Evolutionary conservation across 768 basidiomycete genomes (phyloP).

Genomic region (Paxillus ammoniavirescens): DNA sequence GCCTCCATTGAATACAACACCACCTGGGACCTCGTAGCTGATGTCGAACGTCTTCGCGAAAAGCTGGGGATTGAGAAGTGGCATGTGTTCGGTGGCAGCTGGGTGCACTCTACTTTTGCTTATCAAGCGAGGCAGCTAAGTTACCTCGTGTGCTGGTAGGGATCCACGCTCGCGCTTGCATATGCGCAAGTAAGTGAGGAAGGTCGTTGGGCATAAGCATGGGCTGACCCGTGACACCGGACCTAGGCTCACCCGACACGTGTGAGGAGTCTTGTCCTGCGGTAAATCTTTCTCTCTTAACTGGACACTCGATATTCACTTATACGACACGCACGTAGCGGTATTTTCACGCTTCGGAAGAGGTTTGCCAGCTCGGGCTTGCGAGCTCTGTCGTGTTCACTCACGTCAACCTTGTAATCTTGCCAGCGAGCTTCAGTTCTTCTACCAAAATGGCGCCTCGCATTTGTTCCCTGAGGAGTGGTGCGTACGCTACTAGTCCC

Average conservation of each 20-base stretch:
- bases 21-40: constrained; percentile 90
- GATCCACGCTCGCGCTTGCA: constrained; percentile 81
- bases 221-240: not conserved
- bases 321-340: constrained; percentile 41
- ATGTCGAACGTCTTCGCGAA: constrained; percentile 80
- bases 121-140: not conserved
- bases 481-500: constrained; percentile 35
- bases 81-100: constrained; percentile 95
- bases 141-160: constrained; percentile 38
- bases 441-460: constrained; percentile 86
- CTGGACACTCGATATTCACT: not conserved
- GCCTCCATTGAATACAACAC: constrained; percentile 86
- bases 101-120: constrained; percentile 50
- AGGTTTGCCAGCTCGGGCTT: constrained; percentile 41
- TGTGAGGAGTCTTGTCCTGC: constrained; percentile 75
- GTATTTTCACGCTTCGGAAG: constrained; percentile 85
- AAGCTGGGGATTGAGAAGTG: constrained; percentile 79
- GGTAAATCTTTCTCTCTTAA: constrained; percentile 39
- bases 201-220: not conserved
- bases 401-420: not conserved
- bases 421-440: constrained; percentile 79
- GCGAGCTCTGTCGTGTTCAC: not conserved
- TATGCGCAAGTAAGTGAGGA: constrained; percentile 69
- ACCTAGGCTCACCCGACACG: constrained; percentile 73
- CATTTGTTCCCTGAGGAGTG: constrained; percentile 88